Conservation (phyloP, 495 filamentous ascomycete species). For the Elasticomyces elasticus region DNA sequence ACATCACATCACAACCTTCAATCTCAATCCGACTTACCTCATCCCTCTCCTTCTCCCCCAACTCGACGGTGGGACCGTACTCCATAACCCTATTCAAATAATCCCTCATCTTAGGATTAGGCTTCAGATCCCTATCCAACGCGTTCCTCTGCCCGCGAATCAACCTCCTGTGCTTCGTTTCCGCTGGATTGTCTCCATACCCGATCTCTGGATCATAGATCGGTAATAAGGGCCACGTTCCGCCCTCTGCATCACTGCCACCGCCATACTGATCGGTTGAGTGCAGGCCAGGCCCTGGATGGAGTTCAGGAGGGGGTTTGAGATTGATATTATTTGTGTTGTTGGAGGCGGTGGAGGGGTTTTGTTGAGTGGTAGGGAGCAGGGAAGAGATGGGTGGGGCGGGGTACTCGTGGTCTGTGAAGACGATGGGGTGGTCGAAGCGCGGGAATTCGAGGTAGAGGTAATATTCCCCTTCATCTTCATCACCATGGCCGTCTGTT, state of each 20-base stretch:
- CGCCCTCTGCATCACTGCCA: constrained; percentile 39
- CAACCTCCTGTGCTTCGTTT: constrained; percentile 86
- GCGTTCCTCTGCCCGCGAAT: constrained; percentile 88
- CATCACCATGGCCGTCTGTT: constrained; percentile 28
- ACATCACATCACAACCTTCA: no score
- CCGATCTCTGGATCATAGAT: constrained; percentile 94
- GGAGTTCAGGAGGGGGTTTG: constrained; percentile 72
- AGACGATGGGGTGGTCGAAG: constrained; percentile 94
- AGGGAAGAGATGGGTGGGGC: constrained; percentile 69
- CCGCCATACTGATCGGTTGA: constrained; percentile 33
- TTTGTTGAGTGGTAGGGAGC: no score
- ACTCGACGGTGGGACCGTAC: constrained; percentile 81
- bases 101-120: constrained; percentile 92
- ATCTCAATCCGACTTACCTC: no score
- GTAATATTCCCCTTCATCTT: constrained; percentile 53
- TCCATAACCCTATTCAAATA: constrained; percentile 83
- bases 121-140: constrained; percentile 85
- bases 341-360: constrained; percentile 45
- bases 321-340: constrained; percentile 38
- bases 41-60: constrained; percentile 86
- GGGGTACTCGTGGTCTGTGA: constrained; percentile 85
- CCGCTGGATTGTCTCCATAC: constrained; percentile 79
- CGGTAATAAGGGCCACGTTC: constrained; percentile 52
- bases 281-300: constrained; percentile 73
- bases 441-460: constrained; percentile 86